Evolutionary conservation across 2,329 filamentous ascomycete genomes (phyloP).

Genomic region (Aspergillus sclerotialis): DNA sequence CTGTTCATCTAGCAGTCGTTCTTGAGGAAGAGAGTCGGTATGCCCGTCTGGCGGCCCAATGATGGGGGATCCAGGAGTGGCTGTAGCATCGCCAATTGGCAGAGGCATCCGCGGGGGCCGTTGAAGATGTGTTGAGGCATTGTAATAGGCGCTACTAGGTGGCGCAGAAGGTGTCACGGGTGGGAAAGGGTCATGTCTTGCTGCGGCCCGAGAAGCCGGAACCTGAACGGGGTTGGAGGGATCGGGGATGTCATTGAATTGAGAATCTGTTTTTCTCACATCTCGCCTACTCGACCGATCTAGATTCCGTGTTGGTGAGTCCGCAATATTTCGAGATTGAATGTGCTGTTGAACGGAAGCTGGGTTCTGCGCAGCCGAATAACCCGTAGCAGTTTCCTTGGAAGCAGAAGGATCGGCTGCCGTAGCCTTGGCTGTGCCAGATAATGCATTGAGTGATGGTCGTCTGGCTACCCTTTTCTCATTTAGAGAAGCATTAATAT

Average conservation of each 20-base stretch:
- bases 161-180: constrained; percentile 36
- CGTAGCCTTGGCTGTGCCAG: constrained; percentile 30
- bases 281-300: constrained; percentile 18
- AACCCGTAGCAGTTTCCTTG: constrained; percentile 36
- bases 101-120: constrained; percentile 80
- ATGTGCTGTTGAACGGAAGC: constrained; percentile 34
- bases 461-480: constrained; percentile 36
- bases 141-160: constrained; percentile 43
- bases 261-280: constrained; percentile 15
- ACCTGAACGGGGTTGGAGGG: constrained; percentile 34
- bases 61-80: constrained; percentile 85
- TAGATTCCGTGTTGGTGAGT: constrained; percentile 19
- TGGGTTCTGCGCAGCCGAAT: constrained; percentile 28
- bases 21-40: constrained; percentile 40
- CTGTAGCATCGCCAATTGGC: constrained; percentile 85
- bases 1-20: constrained; percentile 40
- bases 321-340: constrained; percentile 31
- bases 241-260: constrained; percentile 22
- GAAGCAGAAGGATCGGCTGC: constrained; percentile 38
- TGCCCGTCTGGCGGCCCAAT: constrained; percentile 60
- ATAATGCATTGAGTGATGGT: constrained; percentile 34
- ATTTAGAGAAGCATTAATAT: constrained; percentile 15
- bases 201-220: constrained; percentile 22
- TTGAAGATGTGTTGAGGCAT: constrained; percentile 35
- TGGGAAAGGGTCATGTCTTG: constrained; percentile 22